Percentiles rank a stretch among this genome's conserved stretches.
phyloP scores from a whole-genome alignment of 2,329 filamentous ascomycete genomes.

The Aspergillus alliaceus region DNA sequence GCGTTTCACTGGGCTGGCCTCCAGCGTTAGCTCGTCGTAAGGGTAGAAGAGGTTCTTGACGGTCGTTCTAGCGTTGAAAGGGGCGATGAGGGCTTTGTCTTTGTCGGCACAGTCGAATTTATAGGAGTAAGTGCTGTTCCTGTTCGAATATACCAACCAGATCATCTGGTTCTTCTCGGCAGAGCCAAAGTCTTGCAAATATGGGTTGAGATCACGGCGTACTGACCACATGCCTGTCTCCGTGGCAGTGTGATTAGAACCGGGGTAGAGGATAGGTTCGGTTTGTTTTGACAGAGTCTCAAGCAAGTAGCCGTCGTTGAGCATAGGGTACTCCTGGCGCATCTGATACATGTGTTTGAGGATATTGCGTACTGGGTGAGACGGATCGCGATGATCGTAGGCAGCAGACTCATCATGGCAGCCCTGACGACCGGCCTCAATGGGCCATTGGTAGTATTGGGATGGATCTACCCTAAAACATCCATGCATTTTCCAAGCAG shows the following conservation, averaged over 20 bases:
- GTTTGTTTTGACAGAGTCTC: slow-evolving; percentile 59
- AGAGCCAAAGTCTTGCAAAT: slow-evolving; percentile 52
- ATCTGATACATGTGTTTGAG: slow-evolving; percentile 64
- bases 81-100: slow-evolving; percentile 53
- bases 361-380: slow-evolving; percentile 61
- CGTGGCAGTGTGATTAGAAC: slow-evolving; percentile 53
- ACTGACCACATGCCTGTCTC: slow-evolving; percentile 64
- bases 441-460: slow-evolving; percentile 60
- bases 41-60: slow-evolving; percentile 66
- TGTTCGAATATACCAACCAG: slow-evolving; percentile 48
- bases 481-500: slow-evolving; percentile 65
- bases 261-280: slow-evolving; percentile 50
- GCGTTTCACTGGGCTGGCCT: slow-evolving; percentile 46
- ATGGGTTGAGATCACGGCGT: slow-evolving; percentile 51
- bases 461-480: slow-evolving; percentile 59
- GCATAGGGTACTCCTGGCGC: slow-evolving; percentile 55
- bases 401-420: slow-evolving; percentile 59
- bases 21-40: slow-evolving; percentile 56
- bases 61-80: slow-evolving; percentile 54
- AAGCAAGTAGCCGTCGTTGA: slow-evolving; percentile 61
- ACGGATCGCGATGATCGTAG: slow-evolving; percentile 63
- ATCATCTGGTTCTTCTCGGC: slow-evolving; percentile 46
- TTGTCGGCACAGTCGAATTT: slow-evolving; percentile 57
- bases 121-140: slow-evolving; percentile 53
- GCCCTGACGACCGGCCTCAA: slow-evolving; percentile 54